A percentile compares a stretch with the other conserved stretches of the same genome.
These are phyloP conservation scores for Hyaloscypha finlandica DNA, from an alignment of 495 filamentous ascomycete genomes.

Conservation along the genomic window DNA sequence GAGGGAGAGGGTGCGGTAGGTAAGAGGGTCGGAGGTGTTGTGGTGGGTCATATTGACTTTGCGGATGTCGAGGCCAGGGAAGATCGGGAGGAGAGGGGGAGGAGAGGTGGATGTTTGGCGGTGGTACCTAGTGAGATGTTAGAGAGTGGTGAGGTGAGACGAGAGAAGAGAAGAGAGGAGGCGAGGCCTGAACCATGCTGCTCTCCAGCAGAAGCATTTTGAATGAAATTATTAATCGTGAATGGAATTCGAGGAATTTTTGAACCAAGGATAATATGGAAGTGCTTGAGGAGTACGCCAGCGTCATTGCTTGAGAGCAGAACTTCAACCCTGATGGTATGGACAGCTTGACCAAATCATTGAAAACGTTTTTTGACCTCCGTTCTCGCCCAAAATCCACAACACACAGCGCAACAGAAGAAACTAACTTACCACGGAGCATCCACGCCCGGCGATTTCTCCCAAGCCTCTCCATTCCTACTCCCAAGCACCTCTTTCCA, in stretches of 20 bases:
- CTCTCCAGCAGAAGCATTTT: too few species aligned
- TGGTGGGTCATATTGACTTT: conserved; percentile 64
- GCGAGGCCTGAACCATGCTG: too few species aligned
- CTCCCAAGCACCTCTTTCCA: conserved; percentile 42
- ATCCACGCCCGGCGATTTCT: conserved; percentile 46
- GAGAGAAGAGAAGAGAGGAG: too few species aligned
- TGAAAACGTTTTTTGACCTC: neutral
- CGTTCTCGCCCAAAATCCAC: neutral
- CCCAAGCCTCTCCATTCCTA: conserved; percentile 44
- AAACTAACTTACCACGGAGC: conserved; percentile 42
- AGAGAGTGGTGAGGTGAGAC: neutral
- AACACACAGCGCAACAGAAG: neutral
- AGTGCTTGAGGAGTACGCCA: too few species aligned
- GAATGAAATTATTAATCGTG: too few species aligned
- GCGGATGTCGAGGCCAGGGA: conserved; percentile 61
- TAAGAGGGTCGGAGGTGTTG: conserved; percentile 44
- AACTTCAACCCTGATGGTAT: too few species aligned
- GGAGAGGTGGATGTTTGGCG: neutral
- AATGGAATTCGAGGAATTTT: too few species aligned
- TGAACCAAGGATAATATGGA: too few species aligned
- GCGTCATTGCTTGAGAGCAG: too few species aligned
- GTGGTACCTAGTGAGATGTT: neutral
- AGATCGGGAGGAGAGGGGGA: conserved; percentile 27
- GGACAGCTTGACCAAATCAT: neutral
- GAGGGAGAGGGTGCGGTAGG: conserved; percentile 56